These are phyloP conservation scores for Botrytis squamosa DNA, from an alignment of 2,329 filamentous ascomycete genomes.

Conservation along the genomic window DNA sequence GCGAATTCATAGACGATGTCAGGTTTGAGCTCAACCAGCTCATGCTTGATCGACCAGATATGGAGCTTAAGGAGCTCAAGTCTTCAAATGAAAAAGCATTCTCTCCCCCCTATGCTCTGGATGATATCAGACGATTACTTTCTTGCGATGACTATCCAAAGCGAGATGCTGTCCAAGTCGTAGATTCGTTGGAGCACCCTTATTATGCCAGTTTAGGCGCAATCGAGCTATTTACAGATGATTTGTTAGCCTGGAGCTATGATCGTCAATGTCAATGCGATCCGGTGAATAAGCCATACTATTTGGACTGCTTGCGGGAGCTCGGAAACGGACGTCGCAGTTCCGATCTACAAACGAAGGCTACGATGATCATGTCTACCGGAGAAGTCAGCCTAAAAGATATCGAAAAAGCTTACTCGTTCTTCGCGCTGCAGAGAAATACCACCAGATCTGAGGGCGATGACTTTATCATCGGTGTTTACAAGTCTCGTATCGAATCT, in stretches of 20 bases:
- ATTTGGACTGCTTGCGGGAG: conserved; percentile 63
- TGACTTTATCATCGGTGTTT: conserved; percentile 60
- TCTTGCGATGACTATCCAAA: conserved; percentile 36
- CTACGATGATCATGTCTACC: conserved; percentile 56
- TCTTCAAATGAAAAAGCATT: conserved; percentile 7
- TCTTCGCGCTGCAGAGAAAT: conserved; percentile 53
- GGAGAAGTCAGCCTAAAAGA: conserved; percentile 58
- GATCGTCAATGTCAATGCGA: conserved; percentile 58
- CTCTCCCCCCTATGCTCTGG: conserved; percentile 28
- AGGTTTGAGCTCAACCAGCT: conserved; percentile 50
- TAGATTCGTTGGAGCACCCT: conserved; percentile 42
- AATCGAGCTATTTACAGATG: conserved; percentile 60
- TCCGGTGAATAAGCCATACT: conserved; percentile 54
- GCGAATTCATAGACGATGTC: conserved; percentile 55
- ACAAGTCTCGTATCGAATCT: conserved; percentile 57
- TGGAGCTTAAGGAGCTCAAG: conserved; percentile 26
- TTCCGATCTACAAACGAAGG: conserved; percentile 56
- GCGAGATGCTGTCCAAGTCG: conserved; percentile 31
- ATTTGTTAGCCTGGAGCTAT: conserved; percentile 61
- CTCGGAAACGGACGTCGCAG: conserved; percentile 53
- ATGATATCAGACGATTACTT: conserved; percentile 34
- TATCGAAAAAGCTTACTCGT: conserved; percentile 56
- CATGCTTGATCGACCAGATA: conserved; percentile 27
- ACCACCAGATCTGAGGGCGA: conserved; percentile 47
- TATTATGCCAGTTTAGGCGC: conserved; percentile 63